These are phyloP conservation scores for Ascosphaera acerosa DNA, from an alignment of 2,329 filamentous ascomycete species.

Conservation along the genomic window DNA sequence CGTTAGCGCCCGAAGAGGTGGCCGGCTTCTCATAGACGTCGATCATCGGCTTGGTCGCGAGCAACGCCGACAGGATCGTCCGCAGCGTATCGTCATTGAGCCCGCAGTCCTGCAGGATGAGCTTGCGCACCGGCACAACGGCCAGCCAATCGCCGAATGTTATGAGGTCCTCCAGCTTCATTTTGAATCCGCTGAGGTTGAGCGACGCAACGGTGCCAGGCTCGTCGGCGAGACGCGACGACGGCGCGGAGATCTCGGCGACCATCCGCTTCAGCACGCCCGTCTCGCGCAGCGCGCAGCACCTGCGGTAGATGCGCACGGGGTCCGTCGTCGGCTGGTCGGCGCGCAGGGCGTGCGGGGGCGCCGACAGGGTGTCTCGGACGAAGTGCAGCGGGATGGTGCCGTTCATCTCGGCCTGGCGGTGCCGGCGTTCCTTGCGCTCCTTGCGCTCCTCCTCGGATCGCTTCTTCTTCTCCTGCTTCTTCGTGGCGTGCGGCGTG, in stretches of 20 bases:
- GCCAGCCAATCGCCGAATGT: constrained; percentile 87
- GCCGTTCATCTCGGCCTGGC: constrained; percentile 68
- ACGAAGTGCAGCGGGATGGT: constrained; percentile 62
- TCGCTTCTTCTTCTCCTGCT: constrained; percentile 89
- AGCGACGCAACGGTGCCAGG: constrained; percentile 59
- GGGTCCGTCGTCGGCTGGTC: constrained; percentile 68
- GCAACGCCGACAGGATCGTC: constrained; percentile 60
- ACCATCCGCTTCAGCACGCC: constrained; percentile 79
- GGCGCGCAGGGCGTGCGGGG: constrained; percentile 22
- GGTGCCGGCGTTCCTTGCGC: constrained; percentile 67
- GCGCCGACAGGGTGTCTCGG: constrained; percentile 35
- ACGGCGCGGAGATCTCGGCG: constrained; percentile 52
- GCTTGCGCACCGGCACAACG: constrained; percentile 67
- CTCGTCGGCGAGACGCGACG: constrained; percentile 35
- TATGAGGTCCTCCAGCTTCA: constrained; percentile 59
- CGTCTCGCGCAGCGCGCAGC: constrained; percentile 80
- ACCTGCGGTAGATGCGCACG: constrained; percentile 73
- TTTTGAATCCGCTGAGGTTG: constrained; percentile 59
- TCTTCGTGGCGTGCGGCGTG: constrained; percentile 28
- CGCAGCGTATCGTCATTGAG: constrained; percentile 68
- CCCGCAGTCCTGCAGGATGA: constrained; percentile 69
- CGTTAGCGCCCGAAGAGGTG: constrained; percentile 2
- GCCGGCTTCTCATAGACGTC: background rate
- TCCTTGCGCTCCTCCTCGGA: constrained; percentile 84
- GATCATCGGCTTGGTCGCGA: constrained; percentile 45